A percentile compares a stretch with the other conserved stretches of the same genome.
These are phyloP conservation scores for Epichloe elymi DNA, from an alignment of 2,329 filamentous ascomycete genomes.

Conservation along the genomic window DNA sequence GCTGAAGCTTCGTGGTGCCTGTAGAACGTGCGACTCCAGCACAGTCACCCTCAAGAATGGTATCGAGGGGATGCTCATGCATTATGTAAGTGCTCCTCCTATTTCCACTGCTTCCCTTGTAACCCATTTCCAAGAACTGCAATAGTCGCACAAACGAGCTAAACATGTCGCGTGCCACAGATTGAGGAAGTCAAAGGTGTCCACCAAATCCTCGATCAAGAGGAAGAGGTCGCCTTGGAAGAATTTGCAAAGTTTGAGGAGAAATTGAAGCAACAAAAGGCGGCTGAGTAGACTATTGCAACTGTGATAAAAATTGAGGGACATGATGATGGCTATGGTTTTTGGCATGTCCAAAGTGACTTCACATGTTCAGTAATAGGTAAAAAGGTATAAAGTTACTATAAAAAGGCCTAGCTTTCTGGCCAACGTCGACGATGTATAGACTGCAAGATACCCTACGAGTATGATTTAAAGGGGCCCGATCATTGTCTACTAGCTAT, in stretches of 20 bases:
- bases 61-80: conserved; percentile 97
- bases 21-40: conserved; percentile 90
- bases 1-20: conserved; percentile 81
- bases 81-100: conserved; percentile 56
- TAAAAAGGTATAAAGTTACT: too few species aligned
- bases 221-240: conserved; percentile 74
- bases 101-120: background rate
- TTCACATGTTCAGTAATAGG: background rate
- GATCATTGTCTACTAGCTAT: background rate
- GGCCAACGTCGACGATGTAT: background rate
- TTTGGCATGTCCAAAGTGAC: background rate
- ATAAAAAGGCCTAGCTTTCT: too few species aligned
- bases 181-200: conserved; percentile 95
- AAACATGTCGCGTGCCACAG: conserved; percentile 26
- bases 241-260: conserved; percentile 96
- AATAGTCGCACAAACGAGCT: background rate
- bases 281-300: conserved; percentile 13
- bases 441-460: background rate
- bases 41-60: conserved; percentile 95
- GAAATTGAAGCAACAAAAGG: conserved; percentile 48
- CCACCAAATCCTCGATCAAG: conserved; percentile 77
- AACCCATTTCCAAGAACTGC: background rate
- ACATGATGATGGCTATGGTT: too few species aligned
- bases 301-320: background rate
- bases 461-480: background rate